phyloP scores from a whole-genome alignment of 2,329 filamentous ascomycete genomes.

The Neurospora sp. region DNA sequence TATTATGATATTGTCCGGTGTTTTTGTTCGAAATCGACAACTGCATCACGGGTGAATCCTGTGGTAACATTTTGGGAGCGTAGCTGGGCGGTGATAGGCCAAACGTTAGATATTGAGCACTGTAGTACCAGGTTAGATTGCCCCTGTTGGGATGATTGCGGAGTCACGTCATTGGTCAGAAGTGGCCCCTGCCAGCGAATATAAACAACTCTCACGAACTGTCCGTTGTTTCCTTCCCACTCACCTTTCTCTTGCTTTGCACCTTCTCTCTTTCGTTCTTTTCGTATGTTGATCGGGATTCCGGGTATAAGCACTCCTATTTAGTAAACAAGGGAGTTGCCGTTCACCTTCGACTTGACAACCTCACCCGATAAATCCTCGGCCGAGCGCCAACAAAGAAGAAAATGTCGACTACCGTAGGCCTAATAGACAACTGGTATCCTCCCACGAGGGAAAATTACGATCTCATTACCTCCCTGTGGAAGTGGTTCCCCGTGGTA shows the following conservation, averaged over 20 bases:
- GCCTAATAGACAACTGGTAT: conserved; percentile 43
- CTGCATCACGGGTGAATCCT: background rate
- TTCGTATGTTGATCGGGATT: background rate
- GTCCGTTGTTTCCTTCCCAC: background rate
- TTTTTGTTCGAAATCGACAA: background rate
- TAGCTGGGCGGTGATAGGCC: background rate
- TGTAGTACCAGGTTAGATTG: background rate
- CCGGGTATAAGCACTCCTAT: background rate
- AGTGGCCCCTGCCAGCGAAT: background rate
- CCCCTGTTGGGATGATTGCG: background rate
- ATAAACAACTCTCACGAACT: background rate
- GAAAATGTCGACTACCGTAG: conserved; percentile 25
- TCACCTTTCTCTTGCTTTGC: background rate
- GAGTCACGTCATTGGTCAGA: conserved; percentile 2
- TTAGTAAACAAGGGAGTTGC: background rate
- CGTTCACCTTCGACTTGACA: background rate
- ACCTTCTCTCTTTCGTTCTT: background rate
- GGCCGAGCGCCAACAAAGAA: background rate
- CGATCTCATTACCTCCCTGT: conserved; percentile 39
- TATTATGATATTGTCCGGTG: background rate
- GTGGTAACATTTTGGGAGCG: background rate
- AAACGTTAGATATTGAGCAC: background rate
- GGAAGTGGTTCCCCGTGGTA: conserved; percentile 47
- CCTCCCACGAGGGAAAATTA: conserved; percentile 50
- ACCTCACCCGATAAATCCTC: background rate